These are phyloP conservation scores for Pulicaria dysenterica DNA, from an alignment of 129 eudicot species.

Conservation along the genomic window DNA sequence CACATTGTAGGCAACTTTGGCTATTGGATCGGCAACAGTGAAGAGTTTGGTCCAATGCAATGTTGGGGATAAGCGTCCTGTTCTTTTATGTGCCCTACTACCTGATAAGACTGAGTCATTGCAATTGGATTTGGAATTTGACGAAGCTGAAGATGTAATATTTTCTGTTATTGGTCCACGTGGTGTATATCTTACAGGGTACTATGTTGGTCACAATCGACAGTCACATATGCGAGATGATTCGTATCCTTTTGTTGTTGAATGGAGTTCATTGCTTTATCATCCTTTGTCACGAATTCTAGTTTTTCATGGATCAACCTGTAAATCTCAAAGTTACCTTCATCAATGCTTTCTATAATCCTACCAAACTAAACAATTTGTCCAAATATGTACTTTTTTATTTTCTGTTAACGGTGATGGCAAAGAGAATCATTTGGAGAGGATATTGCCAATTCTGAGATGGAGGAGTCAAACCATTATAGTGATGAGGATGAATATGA, in stretches of 20 bases:
- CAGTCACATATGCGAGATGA: slow-evolving; percentile 46
- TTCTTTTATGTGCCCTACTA: slow-evolving; percentile 72
- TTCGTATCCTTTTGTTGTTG: slow-evolving; percentile 62
- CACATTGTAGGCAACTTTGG: slow-evolving; percentile 73
- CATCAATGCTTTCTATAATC: too few relatives aligned
- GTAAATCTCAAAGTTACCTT: too few relatives aligned
- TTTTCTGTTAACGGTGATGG: slow-evolving; percentile 45
- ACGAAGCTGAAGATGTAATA: slow-evolving; percentile 68
- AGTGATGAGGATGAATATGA: slow-evolving; percentile 80
- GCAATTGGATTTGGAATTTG: slow-evolving; percentile 88
- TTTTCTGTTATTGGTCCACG: slow-evolving; percentile 95
- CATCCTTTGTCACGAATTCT: background rate
- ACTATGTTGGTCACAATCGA: slow-evolving; percentile 47
- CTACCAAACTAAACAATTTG: background rate
- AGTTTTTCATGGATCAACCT: background rate
- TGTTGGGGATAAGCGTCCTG: slow-evolving; percentile 78
- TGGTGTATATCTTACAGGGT: slow-evolving; percentile 77
- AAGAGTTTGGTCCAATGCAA: slow-evolving; percentile 80
- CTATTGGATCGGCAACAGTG: slow-evolving; percentile 51
- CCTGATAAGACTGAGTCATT: slow-evolving; percentile 69
- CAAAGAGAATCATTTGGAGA: slow-evolving; percentile 85
- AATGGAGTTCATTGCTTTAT: background rate
- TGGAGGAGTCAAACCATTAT: slow-evolving; percentile 47
- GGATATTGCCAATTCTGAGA: slow-evolving; percentile 66
- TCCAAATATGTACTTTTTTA: background rate